Percentiles rank a stretch among this genome's conserved stretches.
These are phyloP conservation scores for Microcyclospora pomicola DNA, from an alignment of 2,329 filamentous ascomycete species.

Conservation along the genomic window DNA sequence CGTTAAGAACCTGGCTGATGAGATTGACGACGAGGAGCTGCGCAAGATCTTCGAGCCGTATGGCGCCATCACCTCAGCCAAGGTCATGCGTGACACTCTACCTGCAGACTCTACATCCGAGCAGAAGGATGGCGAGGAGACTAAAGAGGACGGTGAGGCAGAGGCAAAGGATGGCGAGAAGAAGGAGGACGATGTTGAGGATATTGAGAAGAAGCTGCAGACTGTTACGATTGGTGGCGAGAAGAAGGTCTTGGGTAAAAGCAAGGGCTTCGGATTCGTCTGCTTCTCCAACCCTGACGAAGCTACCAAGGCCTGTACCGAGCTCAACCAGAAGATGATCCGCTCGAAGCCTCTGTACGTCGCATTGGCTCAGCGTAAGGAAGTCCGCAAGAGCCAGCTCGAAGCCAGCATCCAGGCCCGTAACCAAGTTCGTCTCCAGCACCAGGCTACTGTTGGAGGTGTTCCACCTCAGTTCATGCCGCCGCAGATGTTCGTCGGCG, in stretches of 20 bases:
- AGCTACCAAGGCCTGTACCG: conserved; percentile 94
- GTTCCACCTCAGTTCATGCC: conserved; percentile 68
- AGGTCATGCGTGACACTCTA: conserved; percentile 87
- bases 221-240: conserved; percentile 42
- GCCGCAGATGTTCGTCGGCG: conserved; percentile 83
- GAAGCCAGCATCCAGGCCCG: conserved; percentile 98
- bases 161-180: conserved; percentile 43
- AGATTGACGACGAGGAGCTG: conserved; percentile 95
- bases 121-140: conserved; percentile 29
- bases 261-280: conserved; percentile 99
- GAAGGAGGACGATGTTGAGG: conserved; percentile 39
- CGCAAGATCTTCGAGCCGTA: conserved; percentile 84
- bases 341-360: conserved; percentile 95
- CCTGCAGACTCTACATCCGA: conserved; percentile 26
- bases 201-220: conserved; percentile 36
- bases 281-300: conserved; percentile 99
- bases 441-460: conserved; percentile 69
- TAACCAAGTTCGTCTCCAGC: conserved; percentile 97
- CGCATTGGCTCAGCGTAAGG: conserved; percentile 96
- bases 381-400: conserved; percentile 96
- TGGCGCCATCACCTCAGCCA: conserved; percentile 92
- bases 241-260: conserved; percentile 73
- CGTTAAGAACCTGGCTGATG: conserved; percentile 97
- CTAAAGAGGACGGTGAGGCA: conserved; percentile 39
- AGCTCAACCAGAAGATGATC: conserved; percentile 99